Base-by-base conservation (phyloP, 306 rosid species). In the Fragaria iinumae region DNA sequence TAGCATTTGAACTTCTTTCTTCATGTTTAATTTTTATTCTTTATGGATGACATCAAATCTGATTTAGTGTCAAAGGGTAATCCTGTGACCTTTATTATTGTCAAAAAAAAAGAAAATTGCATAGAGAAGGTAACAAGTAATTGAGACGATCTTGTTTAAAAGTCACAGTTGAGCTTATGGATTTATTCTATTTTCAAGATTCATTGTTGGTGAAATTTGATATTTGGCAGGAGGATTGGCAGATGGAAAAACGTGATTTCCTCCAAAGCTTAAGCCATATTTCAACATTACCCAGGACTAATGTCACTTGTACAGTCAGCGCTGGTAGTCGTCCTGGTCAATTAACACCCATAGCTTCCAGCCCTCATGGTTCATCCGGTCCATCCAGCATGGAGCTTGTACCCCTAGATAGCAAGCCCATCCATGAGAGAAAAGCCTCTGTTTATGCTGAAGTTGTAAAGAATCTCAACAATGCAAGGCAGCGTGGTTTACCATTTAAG, bases 141-240 rank as follows among this genome's bases (percentile, higher is more conserved):
- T 44, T 43, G 25, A 29, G 44, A 57, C 5, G 43, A 57, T 43
- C 18, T 17, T 59, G 69, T 73, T 59, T 44, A 4, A 18, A 23
- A 20, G 29, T 63, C 34, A 48, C 6, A 29, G 5, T 23, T 71
- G 38, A 17, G 57, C 6, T 41, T 43, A 71, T 63, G 59, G 39
- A 65, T 44, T 76, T 12, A 38, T 73, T 73, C 44, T 41, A 53
- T 57, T 82, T 84, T 75, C 65, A 59, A 23, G 41, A 78, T 66
- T 77, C 77, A 83, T 67, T 67, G 63, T 56, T 75, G 60, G 50
- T 64, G 57, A 79, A 81, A 84, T 70, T 77, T 80, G 66, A 66
- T 90, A 72, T 77, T 60, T 80, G 73, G 73, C 90, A 95, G 99
- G 99, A 92, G 85, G 97, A 95, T 83, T 95, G 99, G 97, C 96